Evolutionary conservation across 2,329 filamentous ascomycete genomes (phyloP).

Genomic region (Cryphonectria radicalis): DNA sequence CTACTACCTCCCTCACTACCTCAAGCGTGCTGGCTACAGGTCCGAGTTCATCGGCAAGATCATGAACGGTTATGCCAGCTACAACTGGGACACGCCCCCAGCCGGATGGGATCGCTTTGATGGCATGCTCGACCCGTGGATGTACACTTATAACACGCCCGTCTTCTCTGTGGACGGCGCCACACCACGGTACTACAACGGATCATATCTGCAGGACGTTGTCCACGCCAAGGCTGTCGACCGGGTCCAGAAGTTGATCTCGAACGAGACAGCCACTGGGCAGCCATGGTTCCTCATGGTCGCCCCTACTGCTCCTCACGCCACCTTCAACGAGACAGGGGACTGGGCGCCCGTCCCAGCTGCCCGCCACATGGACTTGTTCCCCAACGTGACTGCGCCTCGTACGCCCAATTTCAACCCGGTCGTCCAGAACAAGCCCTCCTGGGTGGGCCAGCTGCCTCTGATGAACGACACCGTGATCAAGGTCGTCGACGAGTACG

Average conservation of each 20-base stretch:
- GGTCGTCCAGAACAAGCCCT: constrained; percentile 42
- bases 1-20: constrained; percentile 71
- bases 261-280: constrained; percentile 22
- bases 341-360: constrained; percentile 57
- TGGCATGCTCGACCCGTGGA: constrained; percentile 60
- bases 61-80: constrained; percentile 65
- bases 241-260: constrained; percentile 24
- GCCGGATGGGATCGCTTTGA: constrained; percentile 29
- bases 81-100: constrained; percentile 59
- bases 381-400: constrained; percentile 62
- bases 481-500: constrained; percentile 41
- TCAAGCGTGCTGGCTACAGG: constrained; percentile 70
- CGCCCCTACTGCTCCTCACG: constrained; percentile 70
- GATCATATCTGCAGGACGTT: constrained; percentile 47
- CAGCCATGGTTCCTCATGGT: constrained; percentile 69
- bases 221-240: constrained; percentile 42
- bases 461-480: constrained; percentile 24
- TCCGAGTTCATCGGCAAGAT: constrained; percentile 75
- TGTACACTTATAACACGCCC: constrained; percentile 66
- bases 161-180: constrained; percentile 27
- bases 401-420: constrained; percentile 71
- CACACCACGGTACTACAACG: constrained; percentile 36
- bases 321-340: constrained; percentile 47
- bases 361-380: constrained; percentile 65
- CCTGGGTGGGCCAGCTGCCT: constrained; percentile 31